Percentiles rank a stretch among this genome's conserved stretches.
phyloP scores from a whole-genome alignment of 2,329 filamentous ascomycete genomes.

The Ramularia collo-cygni region DNA sequence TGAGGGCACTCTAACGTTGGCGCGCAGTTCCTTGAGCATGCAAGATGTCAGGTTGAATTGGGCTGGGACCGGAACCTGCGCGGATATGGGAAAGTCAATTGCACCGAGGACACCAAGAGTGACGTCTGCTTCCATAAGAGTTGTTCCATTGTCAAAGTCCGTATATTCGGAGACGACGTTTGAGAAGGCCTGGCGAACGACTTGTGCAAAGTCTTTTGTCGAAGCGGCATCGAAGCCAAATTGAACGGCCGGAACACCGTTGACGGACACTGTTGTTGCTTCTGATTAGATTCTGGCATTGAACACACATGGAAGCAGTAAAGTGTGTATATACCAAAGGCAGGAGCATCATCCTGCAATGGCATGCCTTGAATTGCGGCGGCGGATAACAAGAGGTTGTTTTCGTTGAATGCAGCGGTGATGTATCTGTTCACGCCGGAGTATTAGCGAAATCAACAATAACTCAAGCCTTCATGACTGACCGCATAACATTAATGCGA shows the following conservation, averaged over 20 bases:
- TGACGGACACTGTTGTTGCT: conserved; percentile 1
- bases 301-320: too few species aligned
- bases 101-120: conserved; percentile 4
- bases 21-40: conserved; percentile 2
- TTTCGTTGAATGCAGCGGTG: conserved; percentile 3
- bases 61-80: conserved; percentile 5
- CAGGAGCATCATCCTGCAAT: not conserved
- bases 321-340: not conserved
- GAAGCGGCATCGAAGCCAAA: conserved; percentile 3
- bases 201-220: conserved; percentile 4
- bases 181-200: conserved; percentile 4
- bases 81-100: conserved; percentile 1
- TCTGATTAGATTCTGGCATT: not conserved
- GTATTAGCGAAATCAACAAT: too few species aligned
- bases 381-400: not conserved
- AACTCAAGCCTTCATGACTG: too few species aligned
- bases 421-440: conserved; percentile 1
- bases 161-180: conserved; percentile 3
- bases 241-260: conserved; percentile 5
- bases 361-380: conserved; percentile 4
- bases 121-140: conserved; percentile 5
- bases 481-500: not conserved
- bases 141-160: conserved; percentile 3
- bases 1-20: not conserved
- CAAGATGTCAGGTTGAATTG: conserved; percentile 5